Evolutionary conservation across 306 rosid genomes (phyloP).

Genomic region (Quercus alba): DNA sequence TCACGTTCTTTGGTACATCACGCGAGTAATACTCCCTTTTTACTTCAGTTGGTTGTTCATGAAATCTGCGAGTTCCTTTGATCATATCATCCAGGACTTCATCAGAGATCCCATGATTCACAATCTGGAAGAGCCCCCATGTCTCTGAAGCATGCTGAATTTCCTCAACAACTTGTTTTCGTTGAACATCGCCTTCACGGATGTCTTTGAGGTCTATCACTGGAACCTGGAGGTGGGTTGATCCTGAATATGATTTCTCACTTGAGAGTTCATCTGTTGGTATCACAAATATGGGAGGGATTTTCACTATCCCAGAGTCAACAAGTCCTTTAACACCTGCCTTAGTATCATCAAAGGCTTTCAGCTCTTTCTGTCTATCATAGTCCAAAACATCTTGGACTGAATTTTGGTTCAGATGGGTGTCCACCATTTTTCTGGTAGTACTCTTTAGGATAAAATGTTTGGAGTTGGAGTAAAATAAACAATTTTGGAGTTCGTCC

Average conservation of each 20-base stretch:
- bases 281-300: conserved; percentile 25
- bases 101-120: conserved; percentile 36
- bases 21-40: conserved; percentile 34
- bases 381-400: too few relatives aligned
- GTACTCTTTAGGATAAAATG: too few relatives aligned
- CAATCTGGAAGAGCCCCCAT: conserved; percentile 42
- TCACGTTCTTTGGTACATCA: conserved; percentile 32
- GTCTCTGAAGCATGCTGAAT: conserved; percentile 19
- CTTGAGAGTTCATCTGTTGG: too few relatives aligned
- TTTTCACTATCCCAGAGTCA: conserved; percentile 27
- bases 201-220: conserved; percentile 22
- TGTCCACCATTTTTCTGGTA: too few relatives aligned
- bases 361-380: conserved; percentile 1
- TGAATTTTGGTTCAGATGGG: too few relatives aligned
- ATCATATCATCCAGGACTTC: conserved; percentile 23
- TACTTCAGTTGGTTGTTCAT: conserved; percentile 36
- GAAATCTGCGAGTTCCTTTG: conserved; percentile 35
- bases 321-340: conserved; percentile 36
- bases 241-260: too few relatives aligned
- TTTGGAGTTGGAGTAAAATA: too few relatives aligned
- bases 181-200: conserved; percentile 10
- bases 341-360: conserved; percentile 37
- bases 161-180: too few relatives aligned
- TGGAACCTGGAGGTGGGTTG: conserved; percentile 7
- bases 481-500: too few relatives aligned